phyloP scores from a whole-genome alignment of 306 rosid species.

The Dalbergia cultrata region DNA sequence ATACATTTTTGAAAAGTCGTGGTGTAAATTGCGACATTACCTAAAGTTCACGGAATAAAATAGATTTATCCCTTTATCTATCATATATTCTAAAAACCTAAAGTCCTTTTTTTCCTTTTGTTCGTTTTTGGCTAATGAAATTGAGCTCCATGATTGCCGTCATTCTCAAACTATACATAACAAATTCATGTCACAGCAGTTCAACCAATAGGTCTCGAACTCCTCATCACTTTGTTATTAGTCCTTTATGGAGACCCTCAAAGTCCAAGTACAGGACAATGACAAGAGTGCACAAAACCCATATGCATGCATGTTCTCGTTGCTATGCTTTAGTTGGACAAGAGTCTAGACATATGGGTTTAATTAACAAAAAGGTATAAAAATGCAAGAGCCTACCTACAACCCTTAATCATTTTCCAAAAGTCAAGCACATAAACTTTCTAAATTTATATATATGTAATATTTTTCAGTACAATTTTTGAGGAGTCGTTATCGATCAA shows the following conservation, averaged over 20 bases:
- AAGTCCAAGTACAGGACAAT: constrained; percentile 35
- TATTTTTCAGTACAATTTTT: too few species aligned
- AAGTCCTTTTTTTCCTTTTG: neutral
- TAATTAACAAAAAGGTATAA: constrained; percentile 37
- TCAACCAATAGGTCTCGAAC: constrained; percentile 13
- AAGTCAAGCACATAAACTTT: constrained; percentile 35
- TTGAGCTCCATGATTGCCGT: neutral
- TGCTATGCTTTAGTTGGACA: constrained; percentile 44
- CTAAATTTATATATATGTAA: too few species aligned
- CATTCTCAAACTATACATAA: neutral
- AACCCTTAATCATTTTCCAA: constrained; percentile 43
- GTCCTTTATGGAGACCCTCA: neutral
- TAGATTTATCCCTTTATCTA: too few species aligned
- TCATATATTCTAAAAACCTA: neutral
- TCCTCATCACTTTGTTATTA: neutral
- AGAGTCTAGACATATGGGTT: constrained; percentile 26
- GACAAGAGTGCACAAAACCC: constrained; percentile 37
- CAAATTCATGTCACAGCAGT: neutral
- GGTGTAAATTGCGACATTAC: too few species aligned
- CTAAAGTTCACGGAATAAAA: too few species aligned
- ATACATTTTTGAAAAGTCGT: too few species aligned
- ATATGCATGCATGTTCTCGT: constrained; percentile 42
- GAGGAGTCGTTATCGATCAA: too few species aligned
- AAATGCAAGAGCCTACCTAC: neutral
- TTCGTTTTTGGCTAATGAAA: neutral